Percentiles rank a stretch among this genome's conserved stretches.
These are phyloP conservation scores for Pythium plurisporium DNA, from an alignment of 352 stramenopile genomes.

Conservation along the genomic window DNA sequence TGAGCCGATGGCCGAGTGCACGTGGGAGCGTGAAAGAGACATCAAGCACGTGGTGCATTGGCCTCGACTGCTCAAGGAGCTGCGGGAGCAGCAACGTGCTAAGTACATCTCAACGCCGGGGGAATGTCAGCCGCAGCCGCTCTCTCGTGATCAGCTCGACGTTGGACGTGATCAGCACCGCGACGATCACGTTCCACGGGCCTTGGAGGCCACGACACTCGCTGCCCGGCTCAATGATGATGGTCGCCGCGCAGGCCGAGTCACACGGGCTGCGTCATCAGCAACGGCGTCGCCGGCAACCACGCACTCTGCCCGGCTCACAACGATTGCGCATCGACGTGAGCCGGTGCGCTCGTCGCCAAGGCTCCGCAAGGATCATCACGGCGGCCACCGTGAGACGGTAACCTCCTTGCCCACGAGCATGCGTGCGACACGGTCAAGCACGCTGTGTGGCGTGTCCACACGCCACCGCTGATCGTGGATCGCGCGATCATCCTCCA, in stretches of 20 bases:
- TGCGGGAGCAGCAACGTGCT: not conserved
- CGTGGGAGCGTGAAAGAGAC: not conserved
- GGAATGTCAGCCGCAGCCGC: not conserved
- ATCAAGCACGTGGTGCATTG: slow-evolving; percentile 3
- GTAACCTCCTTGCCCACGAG: not conserved
- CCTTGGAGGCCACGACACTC: not conserved
- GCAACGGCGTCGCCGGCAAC: not conserved
- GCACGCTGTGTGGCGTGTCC: no score
- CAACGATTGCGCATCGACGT: not conserved
- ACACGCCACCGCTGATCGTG: not conserved
- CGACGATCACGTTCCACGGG: not conserved
- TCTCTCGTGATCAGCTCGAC: not conserved
- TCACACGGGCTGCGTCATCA: not conserved
- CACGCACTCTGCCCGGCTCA: not conserved
- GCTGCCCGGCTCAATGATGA: not conserved
- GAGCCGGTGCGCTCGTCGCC: not conserved
- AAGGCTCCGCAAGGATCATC: not conserved
- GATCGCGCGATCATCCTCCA: not conserved
- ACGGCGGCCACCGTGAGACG: not conserved
- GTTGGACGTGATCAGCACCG: not conserved
- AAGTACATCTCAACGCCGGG: not conserved
- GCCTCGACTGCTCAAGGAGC: not conserved
- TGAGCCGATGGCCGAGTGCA: not conserved
- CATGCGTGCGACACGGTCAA: not conserved
- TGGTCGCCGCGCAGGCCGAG: not conserved